Conservation (phyloP, 2,329 filamentous ascomycete species). For the Fusarium torulosum region DNA sequence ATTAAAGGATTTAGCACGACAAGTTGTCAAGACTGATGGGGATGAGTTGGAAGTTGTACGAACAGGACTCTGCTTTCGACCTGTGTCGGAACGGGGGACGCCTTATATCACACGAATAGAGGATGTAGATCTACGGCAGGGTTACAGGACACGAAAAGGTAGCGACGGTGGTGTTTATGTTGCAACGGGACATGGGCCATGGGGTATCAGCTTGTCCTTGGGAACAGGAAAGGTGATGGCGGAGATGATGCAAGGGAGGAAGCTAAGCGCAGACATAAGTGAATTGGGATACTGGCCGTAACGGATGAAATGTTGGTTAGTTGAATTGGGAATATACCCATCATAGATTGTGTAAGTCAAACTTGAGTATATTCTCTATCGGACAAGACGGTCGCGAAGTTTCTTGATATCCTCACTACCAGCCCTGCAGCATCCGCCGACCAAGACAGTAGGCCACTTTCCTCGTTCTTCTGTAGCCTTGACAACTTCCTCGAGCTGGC, state of each 20-base stretch:
- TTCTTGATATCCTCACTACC: conserved; percentile 53
- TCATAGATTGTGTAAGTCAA: background rate
- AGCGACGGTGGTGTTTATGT: conserved; percentile 75
- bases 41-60: conserved; percentile 71
- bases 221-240: conserved; percentile 79
- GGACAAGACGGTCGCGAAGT: conserved; percentile 45
- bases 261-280: conserved; percentile 69
- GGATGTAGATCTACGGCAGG: conserved; percentile 66
- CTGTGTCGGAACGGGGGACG: conserved; percentile 72
- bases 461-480: conserved; percentile 52
- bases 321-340: background rate
- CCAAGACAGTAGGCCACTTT: conserved; percentile 61
- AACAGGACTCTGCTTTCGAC: conserved; percentile 78
- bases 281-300: conserved; percentile 35
- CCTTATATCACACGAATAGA: conserved; percentile 72
- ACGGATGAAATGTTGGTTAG: background rate
- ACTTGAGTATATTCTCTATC: background rate
- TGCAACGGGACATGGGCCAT: conserved; percentile 80
- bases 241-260: conserved; percentile 73
- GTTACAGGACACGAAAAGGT: conserved; percentile 57
- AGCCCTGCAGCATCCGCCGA: conserved; percentile 67
- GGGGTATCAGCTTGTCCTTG: conserved; percentile 75
- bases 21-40: conserved; percentile 60
- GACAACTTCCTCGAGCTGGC: conserved; percentile 59
- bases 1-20: conserved; percentile 62